phyloP scores from a whole-genome alignment of 345 rosid genomes.

The Aethionema arabicum region DNA sequence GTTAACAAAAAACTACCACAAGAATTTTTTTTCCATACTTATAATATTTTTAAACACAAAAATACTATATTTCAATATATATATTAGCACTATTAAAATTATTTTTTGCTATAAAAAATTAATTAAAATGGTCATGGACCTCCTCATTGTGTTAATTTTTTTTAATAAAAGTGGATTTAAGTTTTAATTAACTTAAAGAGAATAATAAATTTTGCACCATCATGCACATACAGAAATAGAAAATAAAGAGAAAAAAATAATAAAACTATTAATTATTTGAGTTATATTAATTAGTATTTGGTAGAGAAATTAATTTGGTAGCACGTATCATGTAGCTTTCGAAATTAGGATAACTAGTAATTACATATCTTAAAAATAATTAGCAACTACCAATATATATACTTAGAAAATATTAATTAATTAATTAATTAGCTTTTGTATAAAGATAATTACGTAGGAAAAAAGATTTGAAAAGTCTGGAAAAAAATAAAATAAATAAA shows the following conservation, averaged over 20 bases:
- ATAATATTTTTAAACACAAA: too few relatives aligned
- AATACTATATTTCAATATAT: too few relatives aligned
- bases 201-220: conserved; percentile 9
- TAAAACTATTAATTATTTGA: background rate
- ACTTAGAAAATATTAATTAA: too few relatives aligned
- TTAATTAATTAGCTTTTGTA: background rate
- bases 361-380: background rate
- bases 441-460: background rate
- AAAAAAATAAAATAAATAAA: background rate
- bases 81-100: too few relatives aligned
- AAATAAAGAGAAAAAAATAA: conserved; percentile 13
- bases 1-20: too few relatives aligned
- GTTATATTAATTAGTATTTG: conserved; percentile 26
- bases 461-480: conserved; percentile 2
- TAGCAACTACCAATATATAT: conserved; percentile 13
- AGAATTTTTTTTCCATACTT: too few relatives aligned
- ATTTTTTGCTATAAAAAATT: too few relatives aligned
- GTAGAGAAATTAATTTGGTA: conserved; percentile 35
- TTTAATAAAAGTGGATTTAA: background rate
- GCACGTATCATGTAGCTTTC: conserved; percentile 27
- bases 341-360: background rate
- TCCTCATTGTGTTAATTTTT: too few relatives aligned
- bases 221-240: conserved; percentile 1
- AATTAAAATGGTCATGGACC: too few relatives aligned
- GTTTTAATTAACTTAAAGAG: background rate